Evolutionary conservation across 140 eudicot genomes (phyloP).

Genomic region (Erigeron philadelphicus): DNA sequence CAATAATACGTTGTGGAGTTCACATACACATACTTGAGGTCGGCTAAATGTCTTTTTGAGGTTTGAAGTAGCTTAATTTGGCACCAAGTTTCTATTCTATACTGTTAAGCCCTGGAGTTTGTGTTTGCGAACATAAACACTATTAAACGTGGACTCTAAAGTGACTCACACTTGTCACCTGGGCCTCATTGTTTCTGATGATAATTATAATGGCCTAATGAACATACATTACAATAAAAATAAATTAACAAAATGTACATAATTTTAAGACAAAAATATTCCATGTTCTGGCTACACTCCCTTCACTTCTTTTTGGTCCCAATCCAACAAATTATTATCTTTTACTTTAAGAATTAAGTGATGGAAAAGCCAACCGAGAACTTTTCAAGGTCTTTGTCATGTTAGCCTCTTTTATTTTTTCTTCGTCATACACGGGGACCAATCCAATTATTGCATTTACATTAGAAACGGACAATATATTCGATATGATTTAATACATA

Average conservation of each 20-base stretch:
- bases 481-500: not conserved
- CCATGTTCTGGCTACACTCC: not conserved
- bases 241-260: slow-evolving; percentile 14
- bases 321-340: slow-evolving; percentile 11
- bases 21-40: too few species aligned
- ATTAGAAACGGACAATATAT: not conserved
- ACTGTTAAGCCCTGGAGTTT: too few species aligned
- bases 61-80: too few species aligned
- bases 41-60: too few species aligned
- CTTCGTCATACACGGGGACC: slow-evolving; percentile 22
- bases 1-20: too few species aligned
- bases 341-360: slow-evolving; percentile 16
- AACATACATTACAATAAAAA: not conserved
- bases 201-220: too few species aligned
- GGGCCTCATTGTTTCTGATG: too few species aligned
- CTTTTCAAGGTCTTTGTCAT: slow-evolving; percentile 28
- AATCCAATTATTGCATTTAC: slow-evolving; percentile 11
- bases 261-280: slow-evolving; percentile 13
- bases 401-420: not conserved
- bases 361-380: slow-evolving; percentile 22
- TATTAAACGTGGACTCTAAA: too few species aligned
- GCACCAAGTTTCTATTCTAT: too few species aligned
- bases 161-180: too few species aligned
- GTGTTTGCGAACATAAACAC: too few species aligned
- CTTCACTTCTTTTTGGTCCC: slow-evolving; percentile 22